Base-by-base conservation (phyloP, 345 rosid genomes). In the Ricinus communis region DNA sequence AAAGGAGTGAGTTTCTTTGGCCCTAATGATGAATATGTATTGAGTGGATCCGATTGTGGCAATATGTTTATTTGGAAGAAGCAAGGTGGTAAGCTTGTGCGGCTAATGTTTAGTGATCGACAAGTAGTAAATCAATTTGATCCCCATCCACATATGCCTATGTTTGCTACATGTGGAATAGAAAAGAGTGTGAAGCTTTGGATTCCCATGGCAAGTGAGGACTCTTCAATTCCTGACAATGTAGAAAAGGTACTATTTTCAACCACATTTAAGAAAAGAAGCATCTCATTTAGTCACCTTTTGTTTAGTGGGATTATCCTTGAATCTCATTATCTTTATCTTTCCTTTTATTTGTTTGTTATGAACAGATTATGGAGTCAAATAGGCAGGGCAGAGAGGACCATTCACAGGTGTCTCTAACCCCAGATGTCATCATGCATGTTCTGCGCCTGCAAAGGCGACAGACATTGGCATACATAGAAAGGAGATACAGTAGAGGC, bases 351-450 rank as follows among this genome's bases (percentile, higher is more conserved):
- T 36, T 25, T 5, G 5, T 19, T 40, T 25, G 68, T 64, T 41
- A 9, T 30, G 67, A 43, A 75, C 83, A 90, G 91, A 86, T 90
- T 41, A 82, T 81, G 86, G 87, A 87, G 68, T 79, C 85, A 21
- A 88, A 90, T 45, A 70, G 77, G 51, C 81, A 79, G 65, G 86
- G 83, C 8, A 85, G 88, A 70, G 89, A 83, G 71, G 88, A 83
- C 62, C 79, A 79, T 68, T 82, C 89, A 22, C 80, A 75, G 52
- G 81, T 76, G 28, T 71, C 78, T 31, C 74, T 87, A 18, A 73
- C 86, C n/a, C 89, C 93, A 11, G 90, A 88, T 12, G 91, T 88
- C 33, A 58, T 85, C 50, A 88, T 88, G 96, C 90, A 85, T 46
- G 85, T 87, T 33, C 76, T 87, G 53, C 78, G 91, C 64, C 64